A percentile compares a stretch with the other conserved stretches of the same genome.
These are phyloP conservation scores for Phytopythium boreale DNA, from an alignment of 352 stramenopile genomes.

Conservation along the genomic window DNA sequence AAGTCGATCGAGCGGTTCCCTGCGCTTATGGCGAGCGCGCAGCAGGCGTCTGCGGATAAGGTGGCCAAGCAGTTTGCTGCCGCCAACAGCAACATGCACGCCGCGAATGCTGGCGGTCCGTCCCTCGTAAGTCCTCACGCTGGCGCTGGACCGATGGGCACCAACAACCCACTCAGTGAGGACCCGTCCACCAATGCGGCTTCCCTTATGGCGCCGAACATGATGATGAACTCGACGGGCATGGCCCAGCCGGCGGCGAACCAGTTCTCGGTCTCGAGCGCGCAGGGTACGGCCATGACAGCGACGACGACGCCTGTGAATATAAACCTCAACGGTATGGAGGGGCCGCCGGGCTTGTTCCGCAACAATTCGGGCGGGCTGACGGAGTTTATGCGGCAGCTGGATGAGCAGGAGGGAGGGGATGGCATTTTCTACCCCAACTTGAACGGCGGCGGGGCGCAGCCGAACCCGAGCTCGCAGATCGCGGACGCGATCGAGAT, in stretches of 20 bases:
- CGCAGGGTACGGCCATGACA: constrained; percentile 19
- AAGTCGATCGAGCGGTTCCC: constrained; percentile 76
- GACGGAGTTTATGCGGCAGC: constrained; percentile 74
- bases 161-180: constrained; percentile 23
- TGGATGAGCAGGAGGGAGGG: constrained; percentile 63
- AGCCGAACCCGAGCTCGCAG: constrained; percentile 31
- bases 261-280: constrained; percentile 55
- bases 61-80: constrained; percentile 31
- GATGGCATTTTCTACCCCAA: constrained; percentile 71
- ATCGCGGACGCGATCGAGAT: constrained; percentile 73
- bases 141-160: constrained; percentile 16
- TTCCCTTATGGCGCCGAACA: constrained; percentile 50
- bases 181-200: constrained; percentile 27
- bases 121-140: constrained; percentile 53
- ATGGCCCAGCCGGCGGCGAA: constrained; percentile 38
- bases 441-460: constrained; percentile 22
- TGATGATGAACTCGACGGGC: constrained; percentile 67
- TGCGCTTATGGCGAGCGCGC: constrained; percentile 50
- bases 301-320: constrained; percentile 32
- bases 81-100: constrained; percentile 12
- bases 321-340: constrained; percentile 46
- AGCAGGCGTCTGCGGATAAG: constrained; percentile 41
- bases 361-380: constrained; percentile 74
- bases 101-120: constrained; percentile 4
- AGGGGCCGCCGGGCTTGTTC: constrained; percentile 65